Percentiles rank a stretch among this genome's conserved stretches.
Conservation (phyloP, 805 yeast genomes). For the Grigorovia transvaalensis region DNA sequence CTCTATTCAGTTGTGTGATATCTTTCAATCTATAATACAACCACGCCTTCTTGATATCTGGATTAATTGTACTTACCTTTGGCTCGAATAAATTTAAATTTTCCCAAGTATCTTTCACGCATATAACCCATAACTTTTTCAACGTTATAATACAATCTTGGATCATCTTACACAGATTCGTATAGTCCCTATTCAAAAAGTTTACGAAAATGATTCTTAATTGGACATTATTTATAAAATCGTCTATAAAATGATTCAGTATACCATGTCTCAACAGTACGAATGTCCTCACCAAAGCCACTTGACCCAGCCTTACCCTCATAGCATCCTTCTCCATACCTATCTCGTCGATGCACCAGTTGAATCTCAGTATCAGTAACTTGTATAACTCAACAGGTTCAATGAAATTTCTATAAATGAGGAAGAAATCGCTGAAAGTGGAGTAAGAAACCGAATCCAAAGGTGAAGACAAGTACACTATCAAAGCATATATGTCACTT, state of each 20-base stretch:
- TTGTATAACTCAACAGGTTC: constrained; percentile 48
- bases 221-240: constrained; percentile 49
- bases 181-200: constrained; percentile 30
- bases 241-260: constrained; percentile 76
- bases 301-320: constrained; percentile 39
- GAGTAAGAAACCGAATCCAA: constrained; percentile 60
- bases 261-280: constrained; percentile 86
- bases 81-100: constrained; percentile 16
- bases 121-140: constrained; percentile 40
- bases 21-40: constrained; percentile 15
- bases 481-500: constrained; percentile 29
- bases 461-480: constrained; percentile 61
- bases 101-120: constrained; percentile 20
- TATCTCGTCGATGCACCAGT: constrained; percentile 53
- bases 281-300: constrained; percentile 70
- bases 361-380: constrained; percentile 51
- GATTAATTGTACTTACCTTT: constrained; percentile 1
- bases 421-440: constrained; percentile 73
- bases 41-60: constrained; percentile 14
- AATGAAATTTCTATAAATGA: constrained; percentile 68
- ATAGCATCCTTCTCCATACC: constrained; percentile 1
- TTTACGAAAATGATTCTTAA: constrained; percentile 37
- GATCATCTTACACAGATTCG: constrained; percentile 17
- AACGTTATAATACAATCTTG: constrained; percentile 35
- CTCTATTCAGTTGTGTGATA: constrained; percentile 11